Conservation (phyloP, 129 eudicot species). For the Helichrysum umbraculigerum region DNA sequence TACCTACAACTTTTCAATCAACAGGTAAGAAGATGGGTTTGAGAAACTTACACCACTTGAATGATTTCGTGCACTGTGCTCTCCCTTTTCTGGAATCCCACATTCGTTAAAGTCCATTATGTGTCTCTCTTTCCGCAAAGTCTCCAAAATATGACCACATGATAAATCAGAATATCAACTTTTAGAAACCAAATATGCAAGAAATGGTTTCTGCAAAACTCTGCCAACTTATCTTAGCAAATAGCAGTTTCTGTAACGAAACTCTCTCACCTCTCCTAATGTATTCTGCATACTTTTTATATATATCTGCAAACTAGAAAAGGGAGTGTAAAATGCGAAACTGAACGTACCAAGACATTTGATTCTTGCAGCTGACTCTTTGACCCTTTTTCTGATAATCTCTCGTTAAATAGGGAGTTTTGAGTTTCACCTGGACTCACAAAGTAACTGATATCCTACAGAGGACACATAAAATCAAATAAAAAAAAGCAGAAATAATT, state of each 20-base stretch:
- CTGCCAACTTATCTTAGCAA: too few species aligned
- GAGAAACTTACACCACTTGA: slow-evolving; percentile 41
- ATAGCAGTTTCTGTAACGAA: too few species aligned
- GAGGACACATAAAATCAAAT: background rate
- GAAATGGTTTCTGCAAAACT: too few species aligned
- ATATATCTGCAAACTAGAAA: background rate
- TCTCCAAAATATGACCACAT: background rate
- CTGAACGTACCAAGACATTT: slow-evolving; percentile 46
- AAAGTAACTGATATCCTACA: slow-evolving; percentile 73
- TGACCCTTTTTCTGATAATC: slow-evolving; percentile 30
- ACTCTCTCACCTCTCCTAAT: too few species aligned
- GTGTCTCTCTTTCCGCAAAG: slow-evolving; percentile 66
- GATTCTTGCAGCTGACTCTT: slow-evolving; percentile 35
- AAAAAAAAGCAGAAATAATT: background rate
- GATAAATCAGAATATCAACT: background rate
- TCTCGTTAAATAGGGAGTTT: slow-evolving; percentile 51
- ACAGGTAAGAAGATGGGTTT: slow-evolving; percentile 70
- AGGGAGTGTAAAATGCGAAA: too few species aligned
- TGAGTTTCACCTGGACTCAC: slow-evolving; percentile 82
- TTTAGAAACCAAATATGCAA: background rate
- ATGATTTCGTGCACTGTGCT: slow-evolving; percentile 30
- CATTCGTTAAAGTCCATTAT: slow-evolving; percentile 83
- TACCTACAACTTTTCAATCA: slow-evolving; percentile 76
- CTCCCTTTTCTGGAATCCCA: slow-evolving; percentile 58
- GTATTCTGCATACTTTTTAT: background rate